A percentile compares a stretch with the other conserved stretches of the same genome.
Evolutionary conservation across 148 eudicot species (phyloP).

Genomic region (Dianthus caryophyllus): DNA sequence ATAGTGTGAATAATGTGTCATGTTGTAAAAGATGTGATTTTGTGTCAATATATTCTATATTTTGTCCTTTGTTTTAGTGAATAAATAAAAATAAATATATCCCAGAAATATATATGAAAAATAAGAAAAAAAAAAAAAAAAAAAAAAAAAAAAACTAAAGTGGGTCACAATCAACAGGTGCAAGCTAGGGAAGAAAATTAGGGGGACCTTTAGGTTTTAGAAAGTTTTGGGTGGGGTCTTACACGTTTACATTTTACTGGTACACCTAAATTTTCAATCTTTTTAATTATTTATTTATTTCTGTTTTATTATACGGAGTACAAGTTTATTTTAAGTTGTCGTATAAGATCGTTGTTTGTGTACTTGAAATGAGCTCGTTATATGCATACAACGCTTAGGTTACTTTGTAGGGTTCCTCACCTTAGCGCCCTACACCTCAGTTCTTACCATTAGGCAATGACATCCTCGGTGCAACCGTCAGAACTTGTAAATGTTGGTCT

Average conservation of each 20-base stretch:
- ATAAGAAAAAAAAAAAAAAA: too few relatives aligned
- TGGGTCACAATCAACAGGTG: constrained; percentile 30
- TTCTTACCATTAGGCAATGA: too few relatives aligned
- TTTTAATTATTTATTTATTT: too few relatives aligned
- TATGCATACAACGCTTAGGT: too few relatives aligned
- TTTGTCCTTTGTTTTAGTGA: background rate
- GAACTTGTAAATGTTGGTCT: too few relatives aligned
- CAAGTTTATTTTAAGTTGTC: background rate
- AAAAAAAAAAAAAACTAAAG: constrained; percentile 11
- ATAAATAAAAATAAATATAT: background rate
- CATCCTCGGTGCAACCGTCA: too few relatives aligned
- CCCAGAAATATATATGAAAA: background rate
- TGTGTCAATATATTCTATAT: background rate
- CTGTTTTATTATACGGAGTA: too few relatives aligned
- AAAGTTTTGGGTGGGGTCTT: constrained; percentile 12
- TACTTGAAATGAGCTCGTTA: too few relatives aligned
- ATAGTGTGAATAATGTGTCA: too few relatives aligned
- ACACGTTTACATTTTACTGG: constrained; percentile 9
- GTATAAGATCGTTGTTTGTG: too few relatives aligned
- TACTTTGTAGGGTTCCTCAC: too few relatives aligned
- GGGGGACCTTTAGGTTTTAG: constrained; percentile 13
- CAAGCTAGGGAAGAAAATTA: constrained; percentile 9
- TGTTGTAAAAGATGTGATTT: background rate
- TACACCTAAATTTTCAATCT: background rate
- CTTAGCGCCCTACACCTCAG: too few relatives aligned